A percentile compares a stretch with the other conserved stretches of the same genome.
Evolutionary conservation across 768 basidiomycete species (phyloP).

Genomic region (Agaricus subrufescens): DNA sequence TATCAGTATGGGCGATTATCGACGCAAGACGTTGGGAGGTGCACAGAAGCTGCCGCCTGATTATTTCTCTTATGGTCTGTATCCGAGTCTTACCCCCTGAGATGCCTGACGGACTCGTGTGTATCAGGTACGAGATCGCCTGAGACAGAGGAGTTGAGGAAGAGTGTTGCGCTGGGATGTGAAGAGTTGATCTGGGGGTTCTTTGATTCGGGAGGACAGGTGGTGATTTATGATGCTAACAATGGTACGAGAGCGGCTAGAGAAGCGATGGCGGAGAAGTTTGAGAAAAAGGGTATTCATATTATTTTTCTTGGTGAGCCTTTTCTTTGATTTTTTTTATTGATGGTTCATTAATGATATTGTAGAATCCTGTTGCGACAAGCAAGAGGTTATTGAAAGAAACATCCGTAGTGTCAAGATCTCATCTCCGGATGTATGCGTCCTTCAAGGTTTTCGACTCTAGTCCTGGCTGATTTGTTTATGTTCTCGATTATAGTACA

Average conservation of each 20-base stretch:
- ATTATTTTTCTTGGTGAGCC: slow-evolving; percentile 84
- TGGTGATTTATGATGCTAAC: slow-evolving; percentile 98
- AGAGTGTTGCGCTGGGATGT: slow-evolving; percentile 74
- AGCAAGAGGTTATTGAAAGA: slow-evolving; percentile 86
- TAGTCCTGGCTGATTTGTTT: slow-evolving; percentile 1
- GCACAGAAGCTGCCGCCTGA: slow-evolving; percentile 86
- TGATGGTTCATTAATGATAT: neutral
- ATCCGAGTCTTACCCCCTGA: neutral
- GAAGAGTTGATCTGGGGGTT: slow-evolving; percentile 88
- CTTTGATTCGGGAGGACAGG: slow-evolving; percentile 85
- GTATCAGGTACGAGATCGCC: slow-evolving; percentile 66
- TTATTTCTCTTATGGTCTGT: slow-evolving; percentile 81
- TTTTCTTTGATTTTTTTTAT: neutral
- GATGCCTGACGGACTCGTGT: neutral
- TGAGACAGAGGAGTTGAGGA: slow-evolving; percentile 75
- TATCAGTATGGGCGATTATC: slow-evolving; percentile 92
- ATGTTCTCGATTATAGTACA: slow-evolving; percentile 53
- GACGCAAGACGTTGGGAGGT: slow-evolving; percentile 84
- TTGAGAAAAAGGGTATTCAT: slow-evolving; percentile 83
- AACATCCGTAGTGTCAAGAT: slow-evolving; percentile 98
- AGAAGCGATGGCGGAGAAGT: slow-evolving; percentile 75
- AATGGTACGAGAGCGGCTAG: slow-evolving; percentile 73
- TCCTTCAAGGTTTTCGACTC: neutral
- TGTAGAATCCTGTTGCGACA: slow-evolving; percentile 86
- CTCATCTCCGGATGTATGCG: slow-evolving; percentile 90